phyloP scores from a whole-genome alignment of 1,284 basidiomycete genomes.

The Inonotus obliquus region DNA sequence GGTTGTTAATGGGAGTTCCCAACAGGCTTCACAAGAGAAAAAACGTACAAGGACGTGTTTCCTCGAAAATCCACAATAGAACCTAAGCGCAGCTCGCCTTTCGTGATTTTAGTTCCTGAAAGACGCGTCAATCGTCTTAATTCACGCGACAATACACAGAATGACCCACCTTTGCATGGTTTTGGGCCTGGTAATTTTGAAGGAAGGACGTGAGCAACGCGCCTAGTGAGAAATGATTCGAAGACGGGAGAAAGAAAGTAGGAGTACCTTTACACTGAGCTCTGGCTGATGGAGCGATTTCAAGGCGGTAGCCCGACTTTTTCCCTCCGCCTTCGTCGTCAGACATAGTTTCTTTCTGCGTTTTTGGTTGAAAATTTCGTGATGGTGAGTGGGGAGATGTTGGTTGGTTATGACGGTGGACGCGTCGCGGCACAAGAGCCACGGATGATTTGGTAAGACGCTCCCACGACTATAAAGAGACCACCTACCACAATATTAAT shows the following conservation, averaged over 20 bases:
- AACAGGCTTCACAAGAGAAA: conserved; percentile 10
- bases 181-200: conserved; percentile 53
- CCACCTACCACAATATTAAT: too few relatives aligned
- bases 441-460: neutral
- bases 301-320: conserved; percentile 69
- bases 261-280: conserved; percentile 79
- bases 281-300: conserved; percentile 63
- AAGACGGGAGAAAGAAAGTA: conserved; percentile 26
- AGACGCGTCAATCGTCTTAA: conserved; percentile 15
- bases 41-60: conserved; percentile 62
- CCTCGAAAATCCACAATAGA: conserved; percentile 75
- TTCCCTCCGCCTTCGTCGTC: conserved; percentile 46
- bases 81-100: conserved; percentile 72
- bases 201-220: conserved; percentile 25
- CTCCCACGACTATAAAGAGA: neutral
- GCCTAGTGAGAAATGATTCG: conserved; percentile 12
- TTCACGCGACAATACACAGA: conserved; percentile 18
- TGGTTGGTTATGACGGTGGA: neutral
- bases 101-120: conserved; percentile 64
- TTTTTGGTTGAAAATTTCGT: neutral
- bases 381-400: neutral
- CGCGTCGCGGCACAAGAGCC: neutral
- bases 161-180: conserved; percentile 60
- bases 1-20: too few relatives aligned
- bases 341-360: conserved; percentile 41